A percentile compares a stretch with the other conserved stretches of the same genome.
phyloP scores from a whole-genome alignment of 108 stramenopile genomes.

The Aurantiochytrium sp. region DNA sequence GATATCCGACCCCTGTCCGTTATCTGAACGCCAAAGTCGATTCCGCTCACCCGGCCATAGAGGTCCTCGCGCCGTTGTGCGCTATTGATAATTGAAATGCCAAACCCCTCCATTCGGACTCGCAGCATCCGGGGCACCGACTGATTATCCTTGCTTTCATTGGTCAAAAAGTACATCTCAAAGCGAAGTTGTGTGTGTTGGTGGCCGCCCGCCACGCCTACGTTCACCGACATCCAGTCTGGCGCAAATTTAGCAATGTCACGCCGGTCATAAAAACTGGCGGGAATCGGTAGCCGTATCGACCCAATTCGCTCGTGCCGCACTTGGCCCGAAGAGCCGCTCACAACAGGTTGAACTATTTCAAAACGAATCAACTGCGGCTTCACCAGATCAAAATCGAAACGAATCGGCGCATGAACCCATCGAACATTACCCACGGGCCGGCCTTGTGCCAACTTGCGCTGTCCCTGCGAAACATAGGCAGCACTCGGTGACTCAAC shows the following conservation, averaged over 20 bases:
- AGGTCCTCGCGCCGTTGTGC: neutral
- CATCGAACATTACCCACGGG: neutral
- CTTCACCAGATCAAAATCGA: neutral
- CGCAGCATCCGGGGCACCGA: neutral
- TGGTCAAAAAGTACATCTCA: neutral
- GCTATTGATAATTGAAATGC: neutral
- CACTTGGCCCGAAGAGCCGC: neutral
- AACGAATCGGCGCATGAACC: neutral
- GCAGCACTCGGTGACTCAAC: neutral
- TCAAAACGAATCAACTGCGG: neutral
- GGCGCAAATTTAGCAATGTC: neutral
- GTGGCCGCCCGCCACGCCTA: neutral
- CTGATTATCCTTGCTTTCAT: neutral
- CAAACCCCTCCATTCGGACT: neutral
- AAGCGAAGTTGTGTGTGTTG: neutral
- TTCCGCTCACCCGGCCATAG: neutral
- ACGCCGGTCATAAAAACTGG: neutral
- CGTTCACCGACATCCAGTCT: neutral
- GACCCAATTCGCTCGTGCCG: neutral
- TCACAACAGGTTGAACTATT: neutral
- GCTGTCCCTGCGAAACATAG: neutral
- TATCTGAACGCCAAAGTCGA: neutral
- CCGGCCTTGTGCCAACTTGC: neutral
- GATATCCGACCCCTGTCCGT: neutral
- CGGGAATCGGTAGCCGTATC: neutral